phyloP scores from a whole-genome alignment of 495 filamentous ascomycete genomes.

The Aspergillus carlsbadensis region DNA sequence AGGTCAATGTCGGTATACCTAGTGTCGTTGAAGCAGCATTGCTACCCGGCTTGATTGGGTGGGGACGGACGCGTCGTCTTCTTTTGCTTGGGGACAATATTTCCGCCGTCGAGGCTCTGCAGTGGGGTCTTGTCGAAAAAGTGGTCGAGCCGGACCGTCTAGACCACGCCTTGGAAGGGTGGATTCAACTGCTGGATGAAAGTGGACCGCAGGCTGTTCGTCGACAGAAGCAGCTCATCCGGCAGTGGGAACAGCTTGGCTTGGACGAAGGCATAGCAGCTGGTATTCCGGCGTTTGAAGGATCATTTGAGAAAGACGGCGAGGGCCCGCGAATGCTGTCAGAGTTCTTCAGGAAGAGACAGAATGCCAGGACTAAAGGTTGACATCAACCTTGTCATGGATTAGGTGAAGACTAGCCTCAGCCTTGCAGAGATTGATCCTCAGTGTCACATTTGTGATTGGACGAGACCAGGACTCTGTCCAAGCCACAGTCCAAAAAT shows the following conservation, averaged over 20 bases:
- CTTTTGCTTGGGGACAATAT: conserved; percentile 27
- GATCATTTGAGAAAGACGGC: conserved; percentile 16
- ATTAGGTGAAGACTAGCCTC: conserved; percentile 2
- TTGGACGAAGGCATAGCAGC: conserved; percentile 20
- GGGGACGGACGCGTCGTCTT: conserved; percentile 25
- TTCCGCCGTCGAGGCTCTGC: conserved; percentile 20
- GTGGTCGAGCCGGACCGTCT: conserved; percentile 19
- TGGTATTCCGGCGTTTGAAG: conserved; percentile 22
- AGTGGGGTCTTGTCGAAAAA: conserved; percentile 28
- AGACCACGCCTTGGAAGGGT: conserved; percentile 26
- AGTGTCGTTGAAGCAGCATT: conserved; percentile 28
- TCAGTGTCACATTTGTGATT: too few species aligned
- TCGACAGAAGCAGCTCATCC: conserved; percentile 25
- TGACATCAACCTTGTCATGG: neutral
- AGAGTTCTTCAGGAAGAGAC: conserved; percentile 17
- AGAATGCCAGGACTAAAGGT: neutral
- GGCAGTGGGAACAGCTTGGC: conserved; percentile 23
- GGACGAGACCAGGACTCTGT: neutral
- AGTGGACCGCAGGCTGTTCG: conserved; percentile 25
- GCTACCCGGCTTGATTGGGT: conserved; percentile 24
- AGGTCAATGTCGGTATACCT: neutral
- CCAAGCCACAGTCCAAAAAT: conserved; percentile 24
- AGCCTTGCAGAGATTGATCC: conserved; percentile 3
- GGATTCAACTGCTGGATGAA: conserved; percentile 23
- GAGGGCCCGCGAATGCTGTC: conserved; percentile 20